Evolutionary conservation across 1,284 basidiomycete genomes (phyloP), one percentile per base, ranked within the genome.

Genomic region (Cutaneotrichosporon cavernicola): DNA sequence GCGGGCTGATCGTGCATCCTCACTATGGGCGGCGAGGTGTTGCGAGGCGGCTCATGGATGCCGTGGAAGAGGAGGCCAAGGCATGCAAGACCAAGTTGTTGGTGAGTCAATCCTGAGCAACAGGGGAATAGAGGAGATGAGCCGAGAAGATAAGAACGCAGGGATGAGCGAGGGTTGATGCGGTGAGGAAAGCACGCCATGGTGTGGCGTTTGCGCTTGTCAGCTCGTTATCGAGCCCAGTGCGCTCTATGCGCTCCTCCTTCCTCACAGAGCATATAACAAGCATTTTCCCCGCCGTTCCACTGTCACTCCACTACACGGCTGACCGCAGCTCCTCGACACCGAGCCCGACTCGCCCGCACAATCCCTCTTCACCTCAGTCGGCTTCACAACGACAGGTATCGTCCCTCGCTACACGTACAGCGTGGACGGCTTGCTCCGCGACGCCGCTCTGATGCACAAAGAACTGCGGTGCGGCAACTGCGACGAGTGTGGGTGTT

Each of bases 391-490:
- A 22, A 11, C 31, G 5, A n/a, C 53, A 7, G 53, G 53, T 16
- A 34, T 34, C 34, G 36, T 56, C 11, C 53, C 53, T 5, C 32
- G 36, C 21, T 38, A 36, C 53, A 31, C 53, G 18, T 56, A 30
- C n/a, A 56, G 30, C 16, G 30, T 31, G 16, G 53, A 56, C 36
- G 53, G 53, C 7, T 5, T 18, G n/a, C 32, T 34, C 31, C 53
- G 53, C 53, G 53, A 38, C 34, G 53, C 32, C 30, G 53, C 53
- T 11, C 34, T 36, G 30, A 56, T 56, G 53, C 31, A 56, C 53
- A 56, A 56, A 31, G 53, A 56, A 32, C 53, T 56, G 34, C 50
- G 50, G 11, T 52, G 50, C 30, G 50, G 50, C 22, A 30, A 32
- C 11, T 52, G 50, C 50, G 50, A 52, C 22, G 50, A 52, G 50